Percentiles rank a stretch among this genome's conserved stretches.
phyloP scores from a whole-genome alignment of 148 eudicot species.

The Suaeda aralocaspica region DNA sequence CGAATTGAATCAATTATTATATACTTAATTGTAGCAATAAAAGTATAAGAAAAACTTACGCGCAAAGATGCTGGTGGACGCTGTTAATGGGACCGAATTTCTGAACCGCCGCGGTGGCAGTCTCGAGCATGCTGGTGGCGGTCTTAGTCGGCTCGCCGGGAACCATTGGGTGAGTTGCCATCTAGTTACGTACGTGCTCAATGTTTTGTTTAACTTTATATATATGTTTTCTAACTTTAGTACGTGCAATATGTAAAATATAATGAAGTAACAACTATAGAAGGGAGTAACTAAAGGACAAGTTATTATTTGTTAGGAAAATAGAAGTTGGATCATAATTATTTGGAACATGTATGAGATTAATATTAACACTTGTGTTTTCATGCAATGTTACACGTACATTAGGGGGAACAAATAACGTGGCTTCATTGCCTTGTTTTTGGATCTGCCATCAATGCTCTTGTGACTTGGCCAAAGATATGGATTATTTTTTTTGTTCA shows the following conservation, averaged over 20 bases:
- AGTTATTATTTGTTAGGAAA: too few species aligned
- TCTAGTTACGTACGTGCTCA: background rate
- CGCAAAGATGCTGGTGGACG: slow-evolving; percentile 92
- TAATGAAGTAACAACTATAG: too few species aligned
- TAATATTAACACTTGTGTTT: slow-evolving; percentile 19
- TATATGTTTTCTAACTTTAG: background rate
- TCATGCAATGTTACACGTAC: slow-evolving; percentile 30
- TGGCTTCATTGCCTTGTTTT: slow-evolving; percentile 18
- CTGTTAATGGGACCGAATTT: slow-evolving; percentile 67
- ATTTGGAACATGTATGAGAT: background rate
- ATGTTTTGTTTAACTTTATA: background rate
- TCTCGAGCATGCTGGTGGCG: slow-evolving; percentile 53
- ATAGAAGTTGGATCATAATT: too few species aligned
- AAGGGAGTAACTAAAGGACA: too few species aligned
- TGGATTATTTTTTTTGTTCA: background rate
- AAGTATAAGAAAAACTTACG: slow-evolving; percentile 32
- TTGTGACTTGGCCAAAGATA: slow-evolving; percentile 1
- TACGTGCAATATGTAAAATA: too few species aligned
- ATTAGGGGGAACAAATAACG: background rate
- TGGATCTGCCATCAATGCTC: slow-evolving; percentile 8
- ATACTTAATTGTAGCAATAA: too few species aligned
- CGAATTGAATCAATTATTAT: too few species aligned
- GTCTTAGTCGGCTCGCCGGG: slow-evolving; percentile 65
- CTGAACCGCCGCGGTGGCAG: slow-evolving; percentile 65
- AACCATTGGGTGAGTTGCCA: slow-evolving; percentile 32